These are phyloP conservation scores for Gossypium longicalyx DNA, from an alignment of 345 rosid genomes.

Conservation along the genomic window DNA sequence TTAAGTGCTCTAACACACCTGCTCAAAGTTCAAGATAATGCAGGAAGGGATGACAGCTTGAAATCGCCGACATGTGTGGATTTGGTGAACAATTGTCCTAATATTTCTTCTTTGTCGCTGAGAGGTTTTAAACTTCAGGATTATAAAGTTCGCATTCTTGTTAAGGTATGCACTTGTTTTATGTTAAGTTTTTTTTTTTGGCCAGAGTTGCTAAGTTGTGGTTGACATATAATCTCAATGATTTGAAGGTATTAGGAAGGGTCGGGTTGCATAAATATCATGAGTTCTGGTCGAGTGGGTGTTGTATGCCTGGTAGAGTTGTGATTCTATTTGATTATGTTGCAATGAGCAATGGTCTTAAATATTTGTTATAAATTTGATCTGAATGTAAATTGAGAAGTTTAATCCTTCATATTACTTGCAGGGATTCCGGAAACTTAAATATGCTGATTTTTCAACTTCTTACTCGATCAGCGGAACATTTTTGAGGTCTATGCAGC, in stretches of 20 bases:
- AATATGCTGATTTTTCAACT: constrained; percentile 69
- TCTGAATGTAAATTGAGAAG: constrained; percentile 4
- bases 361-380: background rate
- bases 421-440: constrained; percentile 65
- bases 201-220: background rate
- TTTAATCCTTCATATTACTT: constrained; percentile 9
- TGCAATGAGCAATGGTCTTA: background rate
- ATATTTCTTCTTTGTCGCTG: constrained; percentile 66
- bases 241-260: background rate
- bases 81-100: constrained; percentile 65
- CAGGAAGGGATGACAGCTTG: constrained; percentile 66
- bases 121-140: constrained; percentile 78
- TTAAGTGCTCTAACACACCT: constrained; percentile 11
- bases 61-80: constrained; percentile 60
- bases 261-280: background rate
- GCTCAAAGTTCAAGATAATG: constrained; percentile 23
- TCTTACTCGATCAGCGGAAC: constrained; percentile 65
- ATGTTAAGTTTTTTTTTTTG: background rate
- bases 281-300: background rate
- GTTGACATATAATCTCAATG: constrained; percentile 5
- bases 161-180: constrained; percentile 44
- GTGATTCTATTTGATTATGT: constrained; percentile 3
- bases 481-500: constrained; percentile 58
- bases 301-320: constrained; percentile 3
- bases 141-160: constrained; percentile 51